Percentiles rank a stretch among this genome's conserved stretches.
Conservation (phyloP, 768 basidiomycete genomes). For the Mycena rebaudengoi region DNA sequence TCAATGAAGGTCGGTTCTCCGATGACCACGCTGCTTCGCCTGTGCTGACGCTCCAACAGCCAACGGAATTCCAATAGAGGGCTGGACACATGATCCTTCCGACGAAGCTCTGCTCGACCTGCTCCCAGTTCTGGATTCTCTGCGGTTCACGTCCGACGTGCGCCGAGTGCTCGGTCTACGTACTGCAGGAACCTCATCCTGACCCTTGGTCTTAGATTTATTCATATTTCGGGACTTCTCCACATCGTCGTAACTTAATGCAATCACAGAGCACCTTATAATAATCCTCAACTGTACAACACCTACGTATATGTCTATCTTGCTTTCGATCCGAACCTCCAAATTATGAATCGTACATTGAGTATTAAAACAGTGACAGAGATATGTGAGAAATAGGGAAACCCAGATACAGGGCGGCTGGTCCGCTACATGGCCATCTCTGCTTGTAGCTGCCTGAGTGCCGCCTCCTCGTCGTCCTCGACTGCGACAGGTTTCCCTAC, state of each 20-base stretch:
- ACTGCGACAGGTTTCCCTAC: conserved; percentile 47
- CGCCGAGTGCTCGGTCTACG: conserved; percentile 85
- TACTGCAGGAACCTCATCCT: conserved; percentile 50
- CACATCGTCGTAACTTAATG: conserved; percentile 33
- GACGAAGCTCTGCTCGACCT: conserved; percentile 97
- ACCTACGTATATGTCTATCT: conserved; percentile 29
- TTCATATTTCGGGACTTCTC: conserved; percentile 36
- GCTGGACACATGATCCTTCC: conserved; percentile 97
- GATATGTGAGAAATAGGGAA: conserved; percentile 24
- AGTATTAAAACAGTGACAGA: conserved; percentile 29
- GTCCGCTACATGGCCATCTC: conserved; percentile 76
- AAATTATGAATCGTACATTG: conserved; percentile 40
- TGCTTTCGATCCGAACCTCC: conserved; percentile 23
- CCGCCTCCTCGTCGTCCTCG: conserved; percentile 92
- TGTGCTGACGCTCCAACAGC: conserved; percentile 55
- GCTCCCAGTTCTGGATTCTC: conserved; percentile 92
- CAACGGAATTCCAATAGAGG: conserved; percentile 98
- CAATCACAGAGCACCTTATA: conserved; percentile 29
- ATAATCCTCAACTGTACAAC: conserved; percentile 32
- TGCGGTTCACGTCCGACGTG: conserved; percentile 96
- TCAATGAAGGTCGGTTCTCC: conserved; percentile 82
- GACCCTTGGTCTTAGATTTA: conserved; percentile 35
- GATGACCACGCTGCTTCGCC: neutral
- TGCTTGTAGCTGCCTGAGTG: conserved; percentile 90
- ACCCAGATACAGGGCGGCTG: conserved; percentile 20